Evolutionary conservation across 768 basidiomycete species (phyloP).

Genomic region (Sarcomyxa edulis): DNA sequence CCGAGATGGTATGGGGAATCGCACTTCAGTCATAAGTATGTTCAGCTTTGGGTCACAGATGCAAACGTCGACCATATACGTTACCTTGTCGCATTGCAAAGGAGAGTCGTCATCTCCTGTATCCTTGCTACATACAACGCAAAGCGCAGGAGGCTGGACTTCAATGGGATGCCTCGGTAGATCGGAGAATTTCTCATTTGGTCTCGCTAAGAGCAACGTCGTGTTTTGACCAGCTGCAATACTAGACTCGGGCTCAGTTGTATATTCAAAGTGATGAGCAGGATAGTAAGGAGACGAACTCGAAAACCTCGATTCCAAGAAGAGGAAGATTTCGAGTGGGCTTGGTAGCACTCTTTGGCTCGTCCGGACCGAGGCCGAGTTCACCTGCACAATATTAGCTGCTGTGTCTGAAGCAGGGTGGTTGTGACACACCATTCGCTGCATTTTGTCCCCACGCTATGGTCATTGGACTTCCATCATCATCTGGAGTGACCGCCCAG

Average conservation of each 20-base stretch:
- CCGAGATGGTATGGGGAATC: constrained; percentile 83
- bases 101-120: constrained; percentile 67
- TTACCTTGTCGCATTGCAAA: constrained; percentile 93
- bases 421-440: constrained; percentile 53
- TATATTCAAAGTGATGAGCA: neutral
- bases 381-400: constrained; percentile 42
- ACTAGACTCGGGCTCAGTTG: constrained; percentile 39
- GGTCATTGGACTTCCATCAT: constrained; percentile 73
- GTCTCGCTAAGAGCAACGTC: constrained; percentile 75
- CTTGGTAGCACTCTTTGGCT: constrained; percentile 85
- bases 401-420: neutral
- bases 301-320: constrained; percentile 72
- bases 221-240: constrained; percentile 86
- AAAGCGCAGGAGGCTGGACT: constrained; percentile 59
- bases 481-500: constrained; percentile 73
- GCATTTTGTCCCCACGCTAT: constrained; percentile 85
- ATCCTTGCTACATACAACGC: constrained; percentile 68
- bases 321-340: constrained; percentile 69
- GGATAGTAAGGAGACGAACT: constrained; percentile 36
- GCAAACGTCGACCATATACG: constrained; percentile 25
- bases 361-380: constrained; percentile 73
- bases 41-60: constrained; percentile 3
- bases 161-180: constrained; percentile 78
- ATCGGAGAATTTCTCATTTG: constrained; percentile 70
- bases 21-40: constrained; percentile 48